These are phyloP conservation scores for Aristolochia californica DNA, from an alignment of 164 flowering plant species.

Conservation along the genomic window DNA sequence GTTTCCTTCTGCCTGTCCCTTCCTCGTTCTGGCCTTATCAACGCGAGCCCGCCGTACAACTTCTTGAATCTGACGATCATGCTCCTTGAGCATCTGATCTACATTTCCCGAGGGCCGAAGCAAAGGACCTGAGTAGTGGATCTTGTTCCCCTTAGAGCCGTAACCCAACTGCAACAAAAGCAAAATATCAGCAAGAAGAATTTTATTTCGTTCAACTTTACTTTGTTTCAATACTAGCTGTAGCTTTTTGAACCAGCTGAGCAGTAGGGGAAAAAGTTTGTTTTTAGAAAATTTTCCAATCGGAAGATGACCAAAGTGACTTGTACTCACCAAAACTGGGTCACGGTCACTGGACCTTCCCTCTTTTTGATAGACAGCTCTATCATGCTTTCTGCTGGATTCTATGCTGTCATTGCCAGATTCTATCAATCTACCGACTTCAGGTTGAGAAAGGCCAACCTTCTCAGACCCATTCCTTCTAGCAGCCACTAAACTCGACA, in stretches of 20 bases:
- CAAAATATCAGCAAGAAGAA: too few species aligned
- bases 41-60: slow-evolving; percentile 78
- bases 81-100: slow-evolving; percentile 89
- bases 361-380: slow-evolving; percentile 34
- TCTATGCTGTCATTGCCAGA: slow-evolving; percentile 57
- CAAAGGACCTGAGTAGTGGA: slow-evolving; percentile 91
- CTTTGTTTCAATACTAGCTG: too few species aligned
- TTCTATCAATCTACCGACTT: slow-evolving; percentile 53
- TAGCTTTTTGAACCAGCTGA: too few species aligned
- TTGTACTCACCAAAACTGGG: slow-evolving; percentile 61
- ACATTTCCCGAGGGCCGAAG: slow-evolving; percentile 66
- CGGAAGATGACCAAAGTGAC: not conserved
- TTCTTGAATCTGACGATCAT: slow-evolving; percentile 92
- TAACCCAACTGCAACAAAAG: slow-evolving; percentile 46
- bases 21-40: slow-evolving; percentile 61
- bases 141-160: slow-evolving; percentile 79
- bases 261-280: too few species aligned
- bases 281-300: not conserved
- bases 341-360: slow-evolving; percentile 44
- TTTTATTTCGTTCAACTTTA: too few species aligned
- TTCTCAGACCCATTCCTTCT: slow-evolving; percentile 49
- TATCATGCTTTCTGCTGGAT: slow-evolving; percentile 37
- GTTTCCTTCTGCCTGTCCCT: slow-evolving; percentile 39
- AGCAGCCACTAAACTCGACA: slow-evolving; percentile 57
- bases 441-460: slow-evolving; percentile 37